Evolutionary conservation across 768 basidiomycete genomes (phyloP).

Genomic region (Candolleomyces efflorescens): DNA sequence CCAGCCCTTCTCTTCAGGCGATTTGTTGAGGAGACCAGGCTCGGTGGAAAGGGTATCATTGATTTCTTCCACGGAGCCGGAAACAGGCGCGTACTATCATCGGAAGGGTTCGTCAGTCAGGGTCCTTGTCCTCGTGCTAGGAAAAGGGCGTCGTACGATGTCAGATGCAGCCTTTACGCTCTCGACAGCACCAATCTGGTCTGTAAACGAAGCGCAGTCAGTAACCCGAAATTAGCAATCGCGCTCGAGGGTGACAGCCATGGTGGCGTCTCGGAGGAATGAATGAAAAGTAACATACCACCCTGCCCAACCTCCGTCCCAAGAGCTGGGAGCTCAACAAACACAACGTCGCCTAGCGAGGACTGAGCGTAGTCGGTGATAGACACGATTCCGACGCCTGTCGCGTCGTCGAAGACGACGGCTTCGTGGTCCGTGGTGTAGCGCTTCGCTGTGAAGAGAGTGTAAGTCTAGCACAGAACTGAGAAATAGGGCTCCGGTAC

Average conservation of each 20-base stretch:
- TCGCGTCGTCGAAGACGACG: slow-evolving; percentile 71
- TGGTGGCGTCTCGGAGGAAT: too few species aligned
- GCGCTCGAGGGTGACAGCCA: background rate
- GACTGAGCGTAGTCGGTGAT: slow-evolving; percentile 93
- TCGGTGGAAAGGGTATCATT: slow-evolving; percentile 64
- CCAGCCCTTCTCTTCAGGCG: slow-evolving; percentile 87
- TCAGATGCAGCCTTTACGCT: slow-evolving; percentile 97
- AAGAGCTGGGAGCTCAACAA: slow-evolving; percentile 79
- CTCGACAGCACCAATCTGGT: slow-evolving; percentile 87
- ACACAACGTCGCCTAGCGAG: slow-evolving; percentile 93
- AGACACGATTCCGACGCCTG: slow-evolving; percentile 72
- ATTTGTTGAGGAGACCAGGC: slow-evolving; percentile 86
- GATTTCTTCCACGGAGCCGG: slow-evolving; percentile 76
- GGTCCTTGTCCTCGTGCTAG: background rate
- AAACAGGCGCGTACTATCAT: slow-evolving; percentile 86
- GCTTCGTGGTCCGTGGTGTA: slow-evolving; percentile 91
- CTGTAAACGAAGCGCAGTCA: too few species aligned
- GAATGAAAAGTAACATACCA: slow-evolving; percentile 47
- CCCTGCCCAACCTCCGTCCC: slow-evolving; percentile 65
- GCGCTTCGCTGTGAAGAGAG: slow-evolving; percentile 50
- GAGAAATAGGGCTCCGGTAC: slow-evolving; percentile 20
- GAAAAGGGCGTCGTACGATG: slow-evolving; percentile 48
- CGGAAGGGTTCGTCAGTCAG: background rate
- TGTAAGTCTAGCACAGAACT: background rate
- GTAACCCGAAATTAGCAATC: background rate